Evolutionary conservation across 148 eudicot species (phyloP), one percentile per base, ranked within the genome.

Genomic region (Nyssa sinensis): DNA sequence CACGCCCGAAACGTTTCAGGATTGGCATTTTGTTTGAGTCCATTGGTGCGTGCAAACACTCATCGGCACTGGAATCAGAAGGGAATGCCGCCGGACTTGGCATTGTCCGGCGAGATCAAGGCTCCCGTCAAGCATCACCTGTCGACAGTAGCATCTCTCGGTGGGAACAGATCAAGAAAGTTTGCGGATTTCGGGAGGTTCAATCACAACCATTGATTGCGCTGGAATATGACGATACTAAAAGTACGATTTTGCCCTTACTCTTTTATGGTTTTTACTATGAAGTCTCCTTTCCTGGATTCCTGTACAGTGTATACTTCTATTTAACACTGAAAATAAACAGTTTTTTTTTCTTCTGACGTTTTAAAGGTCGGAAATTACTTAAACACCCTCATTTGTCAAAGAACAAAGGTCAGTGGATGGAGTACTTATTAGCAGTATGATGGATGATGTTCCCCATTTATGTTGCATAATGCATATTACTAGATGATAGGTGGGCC

Each of bases 171-270:
- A 61, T 94, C 98, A 2, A 77, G 95, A 70, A 94, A 94, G 82
- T 83, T 94, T 47, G 93, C 90, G 28, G 97, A 90, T 84, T 85
- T 87, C 69, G 98, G 98, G 67, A 88, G 97, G 80, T 66, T 79
- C 35, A 84, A 82, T 74, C 79, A 65, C 7, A 88, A 82, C 55
- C 88, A 78, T 83, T 91, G 86, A 89, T 85, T 79, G 24, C 2
- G 63, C 27, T 44, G 66, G 34, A 33, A 34, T 57, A 10, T 4
- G n/a, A 17, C 4, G 24, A 30, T 30, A n/a, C 0, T 13, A 21
- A 34, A 67, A 60, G 66, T 79, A 79, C 75, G 71, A 47, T 79
- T 79, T 75, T 79, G 37, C 74, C 80, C 80, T 53, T 29, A 47
- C 7, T 39, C 14, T 24, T 30, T 49, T 68, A 8, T 10, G 14